Evolutionary conservation across 1,139 yeast genomes (phyloP).

Genomic region (Geotrichum bryndzae): DNA sequence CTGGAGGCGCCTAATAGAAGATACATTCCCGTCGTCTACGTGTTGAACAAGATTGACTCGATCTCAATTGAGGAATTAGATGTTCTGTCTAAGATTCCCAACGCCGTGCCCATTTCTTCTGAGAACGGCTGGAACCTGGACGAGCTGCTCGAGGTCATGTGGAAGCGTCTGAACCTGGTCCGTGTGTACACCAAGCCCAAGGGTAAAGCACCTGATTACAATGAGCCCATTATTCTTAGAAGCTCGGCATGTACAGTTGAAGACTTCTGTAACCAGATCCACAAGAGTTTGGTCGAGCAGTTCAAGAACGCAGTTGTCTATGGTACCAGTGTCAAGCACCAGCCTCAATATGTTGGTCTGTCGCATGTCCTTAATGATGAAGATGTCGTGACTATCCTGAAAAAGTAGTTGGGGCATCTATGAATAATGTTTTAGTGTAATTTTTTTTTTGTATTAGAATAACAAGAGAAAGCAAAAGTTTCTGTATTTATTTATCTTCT

Average conservation of each 20-base stretch:
- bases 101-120: slow-evolving; percentile 94
- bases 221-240: slow-evolving; percentile 88
- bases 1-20: slow-evolving; percentile 84
- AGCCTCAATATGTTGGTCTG: slow-evolving; percentile 94
- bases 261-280: slow-evolving; percentile 95
- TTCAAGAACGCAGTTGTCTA: slow-evolving; percentile 87
- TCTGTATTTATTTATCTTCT: background rate
- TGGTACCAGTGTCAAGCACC: slow-evolving; percentile 92
- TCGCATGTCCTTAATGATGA: slow-evolving; percentile 81
- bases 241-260: slow-evolving; percentile 78
- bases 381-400: slow-evolving; percentile 92
- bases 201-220: slow-evolving; percentile 88
- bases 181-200: slow-evolving; percentile 97
- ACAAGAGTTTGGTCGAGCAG: slow-evolving; percentile 86
- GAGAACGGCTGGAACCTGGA: slow-evolving; percentile 97
- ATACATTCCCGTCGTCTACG: slow-evolving; percentile 92
- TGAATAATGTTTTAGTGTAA: background rate
- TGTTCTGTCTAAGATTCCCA: slow-evolving; percentile 80
- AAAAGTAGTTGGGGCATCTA: slow-evolving; percentile 43
- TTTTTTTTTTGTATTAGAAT: background rate
- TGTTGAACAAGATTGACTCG: slow-evolving; percentile 89
- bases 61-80: slow-evolving; percentile 91
- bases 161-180: slow-evolving; percentile 83
- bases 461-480: background rate
- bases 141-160: slow-evolving; percentile 87